Evolutionary conservation across 345 rosid species (phyloP), one percentile per base, ranked within the genome.

Genomic region (Cochlearia excelsa): DNA sequence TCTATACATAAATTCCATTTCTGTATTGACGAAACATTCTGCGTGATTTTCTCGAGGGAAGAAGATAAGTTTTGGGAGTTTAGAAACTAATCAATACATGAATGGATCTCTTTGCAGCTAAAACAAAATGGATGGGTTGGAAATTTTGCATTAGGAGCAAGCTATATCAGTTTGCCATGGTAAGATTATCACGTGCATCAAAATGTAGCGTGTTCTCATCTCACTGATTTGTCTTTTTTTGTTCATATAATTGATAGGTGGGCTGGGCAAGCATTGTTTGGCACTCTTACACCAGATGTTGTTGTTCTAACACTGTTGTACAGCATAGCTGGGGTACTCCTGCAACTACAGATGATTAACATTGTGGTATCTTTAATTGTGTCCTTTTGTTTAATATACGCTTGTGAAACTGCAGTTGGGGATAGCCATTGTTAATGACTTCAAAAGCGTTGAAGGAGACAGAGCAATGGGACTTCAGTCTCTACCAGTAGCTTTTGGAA

Each of bases 71-170:
- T 57, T 49, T 57, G 38, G 23, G 59, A 43, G n/a, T 68, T 72
- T 45, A 67, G 33, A 29, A 16, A 16, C 43, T 58, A 50, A 63
- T 37, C 46, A 7, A 34, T 61, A 31, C 3, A 26, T 50, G 27
- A 58, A 56, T 35, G 43, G 67, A 58, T 59, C 29, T 66, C 30
- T 27, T 65, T 81, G 75, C 79, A 93, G 99, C 89, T 93, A 75
- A 89, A 89, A 74, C 99, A 89, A 82, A 93, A 88, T 74, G 99
- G 99, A 57, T 93, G 97, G 95, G 76, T 93, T 41, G 97, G 99
- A 71, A 93, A 93, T 73, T 87, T 85, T 55, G 97, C 99, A 31
- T 69, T 93, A 45, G 99, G 99, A 57, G 94, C 94, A 45, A 93
- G 99, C 75, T 93, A 93, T 63, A 93, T 93, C 70, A 77, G 97